Base-by-base conservation (phyloP, 805 yeast species). In the Komagataella kurtzmanii region DNA sequence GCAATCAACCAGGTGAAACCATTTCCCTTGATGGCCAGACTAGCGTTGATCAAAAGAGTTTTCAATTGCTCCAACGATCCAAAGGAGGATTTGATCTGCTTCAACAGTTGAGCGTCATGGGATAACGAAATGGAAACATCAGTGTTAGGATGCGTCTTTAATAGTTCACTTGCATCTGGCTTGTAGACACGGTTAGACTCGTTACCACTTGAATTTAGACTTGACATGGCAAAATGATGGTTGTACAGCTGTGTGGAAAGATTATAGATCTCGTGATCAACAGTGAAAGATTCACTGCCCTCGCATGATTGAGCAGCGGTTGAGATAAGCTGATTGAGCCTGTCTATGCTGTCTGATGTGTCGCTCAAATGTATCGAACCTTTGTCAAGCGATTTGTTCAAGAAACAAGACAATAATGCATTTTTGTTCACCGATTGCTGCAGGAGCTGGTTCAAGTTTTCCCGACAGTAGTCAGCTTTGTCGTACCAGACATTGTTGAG, bases 1-100 rank as follows among this genome's bases (percentile, higher is more conserved):
- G 91, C 95, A 19, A 89, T 83, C 17, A 93, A 70, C 93, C 97
- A 93, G 8, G 90, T 85, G 66, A 76, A 81, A 3, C 99, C 99
- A 65, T 88, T 91, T 50, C 98, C 97, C 54, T 83, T 80, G 54
- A 88, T 77, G 3, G 84, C 76, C 49, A 72, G 67, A 8, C 91
- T 88, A 1, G 93, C 80, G 53, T 79, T 76, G 53, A 86, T 61
- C 47, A 93, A 65, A 48, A 87, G 73, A 1, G 85, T 78, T 58
- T 85, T 76, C 63, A 93, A 83, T 63, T 88, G 95, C 14, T 75
- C 78, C 7, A 88, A 55, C 0, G 90, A 80, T 6, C 96, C 96
- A 66, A 89, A 89, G 2, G 83, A 77, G 46, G 72, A 68, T 18
- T 67, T 66, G 24, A 87, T 71, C 68, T 85, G 77, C 23, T 68